Conservation (phyloP, 139 green algal genomes). For the Chlorella sp. region DNA sequence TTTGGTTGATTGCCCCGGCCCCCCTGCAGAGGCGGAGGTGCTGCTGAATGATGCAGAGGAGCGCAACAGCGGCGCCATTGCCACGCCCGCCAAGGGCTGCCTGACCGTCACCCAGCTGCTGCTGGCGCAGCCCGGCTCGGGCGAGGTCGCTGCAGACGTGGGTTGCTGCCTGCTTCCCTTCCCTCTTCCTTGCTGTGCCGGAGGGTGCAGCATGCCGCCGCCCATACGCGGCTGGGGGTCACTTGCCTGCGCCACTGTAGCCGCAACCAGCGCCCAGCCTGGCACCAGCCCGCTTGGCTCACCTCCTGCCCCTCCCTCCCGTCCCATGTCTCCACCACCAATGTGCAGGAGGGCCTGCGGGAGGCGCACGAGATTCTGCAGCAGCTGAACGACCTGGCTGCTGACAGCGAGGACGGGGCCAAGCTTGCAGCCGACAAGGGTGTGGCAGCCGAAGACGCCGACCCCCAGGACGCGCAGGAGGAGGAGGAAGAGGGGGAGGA, state of each 20-base stretch:
- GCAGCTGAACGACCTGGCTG: slow-evolving; percentile 5
- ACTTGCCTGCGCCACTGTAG: not conserved
- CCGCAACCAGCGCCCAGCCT: not conserved
- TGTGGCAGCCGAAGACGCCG: not conserved
- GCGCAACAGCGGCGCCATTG: not conserved
- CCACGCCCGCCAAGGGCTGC: not conserved
- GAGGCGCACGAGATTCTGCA: slow-evolving; percentile 26
- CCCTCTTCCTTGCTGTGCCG: not conserved
- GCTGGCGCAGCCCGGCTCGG: not conserved
- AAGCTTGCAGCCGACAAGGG: not conserved
- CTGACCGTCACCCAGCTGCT: not conserved
- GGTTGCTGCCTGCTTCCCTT: not conserved
- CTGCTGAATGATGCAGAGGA: not conserved
- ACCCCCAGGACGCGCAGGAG: no score
- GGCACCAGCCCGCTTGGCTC: not conserved
- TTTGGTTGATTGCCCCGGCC: not conserved
- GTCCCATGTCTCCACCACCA: not conserved
- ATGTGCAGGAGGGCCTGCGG: slow-evolving; percentile 8
- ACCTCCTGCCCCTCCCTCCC: not conserved
- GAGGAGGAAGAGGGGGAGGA: not conserved
- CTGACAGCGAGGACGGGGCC: not conserved
- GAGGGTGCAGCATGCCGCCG: no score
- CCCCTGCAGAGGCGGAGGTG: not conserved
- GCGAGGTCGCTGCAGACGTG: not conserved
- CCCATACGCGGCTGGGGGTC: no score